Percentiles rank a stretch among this genome's conserved stretches.
Evolutionary conservation across 495 filamentous ascomycete species (phyloP).

Genomic region (Neurospora tetraspora): DNA sequence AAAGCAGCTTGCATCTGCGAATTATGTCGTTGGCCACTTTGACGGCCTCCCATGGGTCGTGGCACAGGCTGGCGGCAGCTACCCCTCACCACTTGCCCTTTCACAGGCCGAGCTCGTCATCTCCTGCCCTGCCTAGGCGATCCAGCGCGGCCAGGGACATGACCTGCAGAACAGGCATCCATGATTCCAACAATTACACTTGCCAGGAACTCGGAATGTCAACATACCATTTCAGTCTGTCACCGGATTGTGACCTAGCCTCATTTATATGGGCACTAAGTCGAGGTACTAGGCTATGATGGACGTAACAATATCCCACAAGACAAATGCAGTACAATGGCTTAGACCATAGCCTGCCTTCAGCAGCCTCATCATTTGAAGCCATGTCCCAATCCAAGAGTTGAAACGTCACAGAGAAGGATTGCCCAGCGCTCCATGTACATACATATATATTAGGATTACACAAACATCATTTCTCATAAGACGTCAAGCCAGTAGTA

Average conservation of each 20-base stretch:
- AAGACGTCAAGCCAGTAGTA: background rate
- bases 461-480: background rate
- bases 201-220: background rate
- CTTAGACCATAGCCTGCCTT: background rate
- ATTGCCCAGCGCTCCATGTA: too few relatives aligned
- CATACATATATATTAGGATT: background rate
- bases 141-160: background rate
- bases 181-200: background rate
- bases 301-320: background rate
- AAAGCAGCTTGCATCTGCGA: background rate
- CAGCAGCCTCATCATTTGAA: too few relatives aligned
- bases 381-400: too few relatives aligned
- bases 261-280: background rate
- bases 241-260: background rate
- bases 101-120: background rate
- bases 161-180: background rate
- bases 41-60: background rate
- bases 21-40: background rate
- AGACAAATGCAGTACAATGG: background rate
- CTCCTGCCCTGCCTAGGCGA: background rate
- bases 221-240: background rate
- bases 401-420: too few relatives aligned
- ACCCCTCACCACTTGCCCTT: background rate
- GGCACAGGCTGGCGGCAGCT: background rate
- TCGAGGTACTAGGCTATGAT: background rate